A percentile compares a stretch with the other conserved stretches of the same genome.
phyloP scores from a whole-genome alignment of 129 eudicot species.

The Artemisia argyi region DNA sequence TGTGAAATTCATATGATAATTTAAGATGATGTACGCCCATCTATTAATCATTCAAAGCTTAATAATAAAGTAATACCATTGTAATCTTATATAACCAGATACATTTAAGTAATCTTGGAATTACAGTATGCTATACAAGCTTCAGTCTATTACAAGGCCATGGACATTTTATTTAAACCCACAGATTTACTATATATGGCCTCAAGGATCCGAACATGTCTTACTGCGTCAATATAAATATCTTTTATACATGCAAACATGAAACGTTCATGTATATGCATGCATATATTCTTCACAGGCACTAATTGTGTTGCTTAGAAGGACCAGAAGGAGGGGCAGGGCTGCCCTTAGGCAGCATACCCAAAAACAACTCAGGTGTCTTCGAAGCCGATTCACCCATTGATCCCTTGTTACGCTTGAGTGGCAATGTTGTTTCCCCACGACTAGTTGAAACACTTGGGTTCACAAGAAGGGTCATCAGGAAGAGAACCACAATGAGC shows the following conservation, averaged over 20 bases:
- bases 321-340: constrained; percentile 67
- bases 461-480: constrained; percentile 30
- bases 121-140: constrained; percentile 15
- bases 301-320: constrained; percentile 42
- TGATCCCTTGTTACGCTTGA: constrained; percentile 7
- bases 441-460: constrained; percentile 31
- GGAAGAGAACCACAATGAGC: constrained; percentile 20
- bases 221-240: constrained; percentile 13
- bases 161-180: constrained; percentile 1
- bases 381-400: constrained; percentile 13
- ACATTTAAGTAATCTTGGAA: background rate
- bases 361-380: constrained; percentile 22
- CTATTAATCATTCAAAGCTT: background rate
- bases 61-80: background rate
- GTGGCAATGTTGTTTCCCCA: constrained; percentile 20
- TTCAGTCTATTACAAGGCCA: background rate
- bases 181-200: constrained; percentile 8
- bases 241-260: background rate
- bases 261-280: background rate
- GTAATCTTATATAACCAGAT: background rate
- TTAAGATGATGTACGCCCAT: no score
- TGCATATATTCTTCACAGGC: constrained; percentile 8
- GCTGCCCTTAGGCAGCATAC: constrained; percentile 39
- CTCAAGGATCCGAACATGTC: constrained; percentile 11
- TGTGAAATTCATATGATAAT: no score